phyloP scores from a whole-genome alignment of 2,329 filamentous ascomycete genomes.

The Podosphaera fusca region DNA sequence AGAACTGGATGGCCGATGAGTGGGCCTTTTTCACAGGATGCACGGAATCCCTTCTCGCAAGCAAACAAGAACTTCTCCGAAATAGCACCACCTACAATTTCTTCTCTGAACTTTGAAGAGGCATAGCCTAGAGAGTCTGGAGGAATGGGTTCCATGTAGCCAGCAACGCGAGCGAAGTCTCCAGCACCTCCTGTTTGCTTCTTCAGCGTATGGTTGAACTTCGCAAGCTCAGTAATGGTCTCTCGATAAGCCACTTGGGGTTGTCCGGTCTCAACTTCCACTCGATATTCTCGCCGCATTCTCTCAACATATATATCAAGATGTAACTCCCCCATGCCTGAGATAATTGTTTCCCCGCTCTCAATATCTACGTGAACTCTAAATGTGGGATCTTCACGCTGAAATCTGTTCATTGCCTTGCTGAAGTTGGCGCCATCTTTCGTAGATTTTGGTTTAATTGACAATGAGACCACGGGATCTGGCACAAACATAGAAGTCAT shows the following conservation, averaged over 20 bases:
- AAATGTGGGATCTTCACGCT: slow-evolving; percentile 95
- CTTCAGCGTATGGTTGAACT: slow-evolving; percentile 85
- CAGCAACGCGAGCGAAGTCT: slow-evolving; percentile 81
- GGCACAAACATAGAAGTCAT: slow-evolving; percentile 98
- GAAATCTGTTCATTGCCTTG: slow-evolving; percentile 97
- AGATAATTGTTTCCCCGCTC: slow-evolving; percentile 91
- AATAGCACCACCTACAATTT: slow-evolving; percentile 73
- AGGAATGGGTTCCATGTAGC: slow-evolving; percentile 68
- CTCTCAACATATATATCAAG: slow-evolving; percentile 95
- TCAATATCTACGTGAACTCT: slow-evolving; percentile 79
- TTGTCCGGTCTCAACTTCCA: slow-evolving; percentile 86
- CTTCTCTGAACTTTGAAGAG: slow-evolving; percentile 65
- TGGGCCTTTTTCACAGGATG: slow-evolving; percentile 64
- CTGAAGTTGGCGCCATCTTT: slow-evolving; percentile 87
- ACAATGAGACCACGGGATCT: slow-evolving; percentile 92
- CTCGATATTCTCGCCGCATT: slow-evolving; percentile 87
- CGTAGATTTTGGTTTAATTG: slow-evolving; percentile 84
- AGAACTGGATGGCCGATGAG: slow-evolving; percentile 84
- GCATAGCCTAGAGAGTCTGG: slow-evolving; percentile 23
- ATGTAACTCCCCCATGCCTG: slow-evolving; percentile 93
- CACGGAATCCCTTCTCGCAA: slow-evolving; percentile 83
- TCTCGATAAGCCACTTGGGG: slow-evolving; percentile 94
- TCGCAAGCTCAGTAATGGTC: slow-evolving; percentile 56
- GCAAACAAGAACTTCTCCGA: slow-evolving; percentile 89
- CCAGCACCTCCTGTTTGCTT: slow-evolving; percentile 90